Evolutionary conservation across 352 stramenopile species (phyloP), one percentile per base, ranked within the genome.

Genomic region (Globisporangium cederbergense): DNA sequence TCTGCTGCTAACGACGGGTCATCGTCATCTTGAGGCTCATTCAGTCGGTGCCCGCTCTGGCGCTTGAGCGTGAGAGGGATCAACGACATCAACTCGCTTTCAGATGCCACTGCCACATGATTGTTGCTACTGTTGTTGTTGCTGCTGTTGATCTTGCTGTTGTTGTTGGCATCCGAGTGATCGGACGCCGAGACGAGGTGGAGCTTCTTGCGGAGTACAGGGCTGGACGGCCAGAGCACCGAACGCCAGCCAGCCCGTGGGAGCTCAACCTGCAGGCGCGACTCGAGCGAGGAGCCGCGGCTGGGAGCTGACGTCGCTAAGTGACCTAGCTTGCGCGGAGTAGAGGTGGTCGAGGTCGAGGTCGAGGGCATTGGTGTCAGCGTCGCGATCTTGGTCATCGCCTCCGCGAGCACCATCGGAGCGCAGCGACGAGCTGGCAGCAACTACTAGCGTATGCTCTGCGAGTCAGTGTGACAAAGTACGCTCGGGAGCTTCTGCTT

Each of bases 171-270:
- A 3, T 30, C 42, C 4, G 60, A 60, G 28, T 42, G 46, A 25
- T 54, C 45, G 14, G 54, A 55, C 36, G 54, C 51, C 47, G 58
- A 64, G 56, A 68, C 32, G 14, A 70, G 68, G 14, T 61, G 60
- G 47, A 75, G 74, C 25, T 79, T 79, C 67, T 78, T 78, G 20
- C 66, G 60, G 38, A 78, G 65, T 14, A 64, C 59, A 0, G 70
- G 47, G n/a, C 59, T 76, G 4, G 64, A 77, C 4, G 73, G 63
- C 75, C 75, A 80, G 1, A 76, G 58, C 43, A 63, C 65, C n/a
- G 78, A 72, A 42, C 61, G 73, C 75, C 75, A 80, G 38, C 74
- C 43, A 22, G 68, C 71, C 20, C 75, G 70, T 25, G 66, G 58
- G 11, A 61, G 46, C 22, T 52, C 53, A 30, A 52, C 62, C 2